phyloP scores from a whole-genome alignment of 441 rosid species.

The Aleurites moluccanus region DNA sequence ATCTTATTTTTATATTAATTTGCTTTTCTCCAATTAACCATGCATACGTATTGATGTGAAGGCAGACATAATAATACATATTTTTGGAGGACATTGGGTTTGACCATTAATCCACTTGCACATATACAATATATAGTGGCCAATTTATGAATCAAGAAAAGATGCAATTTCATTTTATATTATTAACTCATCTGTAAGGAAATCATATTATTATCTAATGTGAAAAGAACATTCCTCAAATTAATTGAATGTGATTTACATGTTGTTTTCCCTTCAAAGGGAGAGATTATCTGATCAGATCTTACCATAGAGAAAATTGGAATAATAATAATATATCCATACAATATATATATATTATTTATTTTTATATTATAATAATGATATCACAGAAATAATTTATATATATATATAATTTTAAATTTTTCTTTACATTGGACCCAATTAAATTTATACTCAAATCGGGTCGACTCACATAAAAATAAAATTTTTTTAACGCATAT shows the following conservation, averaged over 20 bases:
- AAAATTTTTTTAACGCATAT: too few relatives aligned
- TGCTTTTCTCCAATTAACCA: not conserved
- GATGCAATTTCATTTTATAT: not conserved
- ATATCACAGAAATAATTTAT: too few relatives aligned
- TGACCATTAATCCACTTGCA: slow-evolving; percentile 21
- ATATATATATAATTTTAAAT: too few relatives aligned
- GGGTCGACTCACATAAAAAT: too few relatives aligned
- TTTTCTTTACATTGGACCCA: too few relatives aligned
- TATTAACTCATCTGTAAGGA: not conserved
- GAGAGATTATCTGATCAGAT: too few relatives aligned
- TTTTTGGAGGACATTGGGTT: slow-evolving; percentile 8
- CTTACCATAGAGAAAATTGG: too few relatives aligned
- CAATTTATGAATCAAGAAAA: not conserved
- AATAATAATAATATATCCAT: too few relatives aligned
- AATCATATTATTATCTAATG: not conserved
- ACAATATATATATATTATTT: too few relatives aligned
- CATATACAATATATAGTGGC: not conserved
- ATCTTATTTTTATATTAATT: not conserved
- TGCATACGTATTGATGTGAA: slow-evolving; percentile 32
- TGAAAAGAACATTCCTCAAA: not conserved
- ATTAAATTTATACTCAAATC: too few relatives aligned
- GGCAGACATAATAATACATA: slow-evolving; percentile 5
- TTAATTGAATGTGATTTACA: not conserved
- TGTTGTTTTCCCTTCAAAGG: not conserved
- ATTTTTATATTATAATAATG: too few relatives aligned